These are phyloP conservation scores for Tolypocladium endophyticum DNA, from an alignment of 2,329 filamentous ascomycete genomes.

Conservation along the genomic window DNA sequence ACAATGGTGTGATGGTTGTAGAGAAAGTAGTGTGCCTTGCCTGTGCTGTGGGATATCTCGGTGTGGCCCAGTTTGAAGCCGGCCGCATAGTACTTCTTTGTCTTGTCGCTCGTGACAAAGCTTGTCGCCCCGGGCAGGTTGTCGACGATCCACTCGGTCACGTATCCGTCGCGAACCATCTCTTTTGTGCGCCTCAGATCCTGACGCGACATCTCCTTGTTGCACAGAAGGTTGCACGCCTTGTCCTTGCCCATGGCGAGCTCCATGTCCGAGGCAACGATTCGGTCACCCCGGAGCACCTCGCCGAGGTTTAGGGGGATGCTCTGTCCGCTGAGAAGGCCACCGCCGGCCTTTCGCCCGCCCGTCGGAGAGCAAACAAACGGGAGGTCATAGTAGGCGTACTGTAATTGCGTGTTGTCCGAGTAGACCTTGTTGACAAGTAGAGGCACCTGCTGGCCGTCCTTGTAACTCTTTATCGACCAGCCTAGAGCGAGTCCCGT, in stretches of 20 bases:
- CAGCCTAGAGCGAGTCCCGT: conserved; percentile 42
- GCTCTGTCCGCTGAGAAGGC: conserved; percentile 64
- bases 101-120: conserved; percentile 78
- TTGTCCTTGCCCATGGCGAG: conserved; percentile 67
- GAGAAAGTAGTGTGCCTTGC: conserved; percentile 58
- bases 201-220: conserved; percentile 49
- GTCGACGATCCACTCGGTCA: conserved; percentile 90
- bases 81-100: conserved; percentile 76
- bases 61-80: conserved; percentile 82
- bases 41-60: conserved; percentile 49
- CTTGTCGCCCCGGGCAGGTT: conserved; percentile 83
- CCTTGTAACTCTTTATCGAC: conserved; percentile 70
- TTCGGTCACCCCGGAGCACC: conserved; percentile 77
- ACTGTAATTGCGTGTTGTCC: conserved; percentile 81
- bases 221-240: conserved; percentile 64
- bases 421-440: conserved; percentile 89
- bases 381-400: conserved; percentile 79
- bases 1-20: conserved; percentile 87
- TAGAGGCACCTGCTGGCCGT: conserved; percentile 70
- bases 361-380: conserved; percentile 78
- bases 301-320: conserved; percentile 79
- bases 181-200: conserved; percentile 59
- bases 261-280: conserved; percentile 75
- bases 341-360: conserved; percentile 50
- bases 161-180: conserved; percentile 67